A percentile compares a stretch with the other conserved stretches of the same genome.
Conservation (phyloP, 106 monocot genomes). For the Iris macrosiphon region DNA sequence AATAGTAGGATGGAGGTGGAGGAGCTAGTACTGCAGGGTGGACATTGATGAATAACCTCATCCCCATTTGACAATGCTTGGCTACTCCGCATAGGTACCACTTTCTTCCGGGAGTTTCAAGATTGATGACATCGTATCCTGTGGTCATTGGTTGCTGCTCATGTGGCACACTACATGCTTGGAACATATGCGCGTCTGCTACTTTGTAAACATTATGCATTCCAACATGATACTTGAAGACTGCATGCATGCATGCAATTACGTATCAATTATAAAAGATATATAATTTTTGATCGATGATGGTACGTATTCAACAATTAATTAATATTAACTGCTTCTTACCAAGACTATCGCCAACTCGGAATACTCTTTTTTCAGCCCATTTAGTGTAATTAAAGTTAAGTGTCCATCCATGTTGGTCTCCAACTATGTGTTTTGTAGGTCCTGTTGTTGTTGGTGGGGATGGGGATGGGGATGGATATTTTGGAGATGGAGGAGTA, state of each 20-base stretch:
- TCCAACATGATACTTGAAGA: background rate
- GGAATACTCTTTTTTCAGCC: background rate
- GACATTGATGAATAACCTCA: background rate
- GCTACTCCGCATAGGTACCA: background rate
- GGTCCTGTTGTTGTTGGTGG: background rate
- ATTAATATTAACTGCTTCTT: no score
- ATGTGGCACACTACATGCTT: background rate
- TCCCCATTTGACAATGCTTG: background rate
- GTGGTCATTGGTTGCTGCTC: background rate
- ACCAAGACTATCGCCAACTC: background rate
- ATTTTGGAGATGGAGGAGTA: background rate
- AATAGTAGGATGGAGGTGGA: background rate
- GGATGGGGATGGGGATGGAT: background rate
- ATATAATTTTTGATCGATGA: no score
- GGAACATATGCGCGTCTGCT: background rate
- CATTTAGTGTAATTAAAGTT: no score
- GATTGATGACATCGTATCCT: conserved; percentile 1
- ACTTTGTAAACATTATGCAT: background rate
- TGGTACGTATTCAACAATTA: no score
- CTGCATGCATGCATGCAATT: no score
- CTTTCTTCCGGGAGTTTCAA: background rate
- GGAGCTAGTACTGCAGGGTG: background rate
- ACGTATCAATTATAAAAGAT: no score
- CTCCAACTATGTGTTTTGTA: background rate
- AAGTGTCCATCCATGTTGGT: background rate